phyloP scores from a whole-genome alignment of 169 alveolate genomes.

The Plasmodium reichenowi region DNA sequence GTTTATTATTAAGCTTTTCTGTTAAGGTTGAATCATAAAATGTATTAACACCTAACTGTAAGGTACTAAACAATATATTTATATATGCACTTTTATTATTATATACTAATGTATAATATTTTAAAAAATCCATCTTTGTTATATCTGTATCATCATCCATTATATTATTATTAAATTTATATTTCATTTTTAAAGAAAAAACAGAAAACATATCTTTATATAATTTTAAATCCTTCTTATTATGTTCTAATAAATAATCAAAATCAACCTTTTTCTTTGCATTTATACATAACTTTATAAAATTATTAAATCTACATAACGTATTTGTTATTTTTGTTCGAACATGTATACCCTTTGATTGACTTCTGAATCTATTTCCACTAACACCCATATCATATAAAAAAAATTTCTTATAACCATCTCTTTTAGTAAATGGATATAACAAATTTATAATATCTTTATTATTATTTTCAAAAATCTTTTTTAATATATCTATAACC shows the following conservation, averaged over 20 bases:
- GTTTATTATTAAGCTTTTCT: constrained; percentile 38
- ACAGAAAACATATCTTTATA: constrained; percentile 45
- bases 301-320: constrained; percentile 80
- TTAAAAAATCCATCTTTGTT: constrained; percentile 82
- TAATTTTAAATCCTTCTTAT: constrained; percentile 78
- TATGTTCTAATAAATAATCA: constrained; percentile 79
- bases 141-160: constrained; percentile 82
- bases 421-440: constrained; percentile 83
- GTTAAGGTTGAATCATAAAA: constrained; percentile 80
- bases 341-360: constrained; percentile 73
- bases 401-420: constrained; percentile 83
- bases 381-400: constrained; percentile 88
- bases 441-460: constrained; percentile 81
- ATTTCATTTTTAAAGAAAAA: constrained; percentile 58
- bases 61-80: constrained; percentile 60
- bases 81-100: constrained; percentile 77
- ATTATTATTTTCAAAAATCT: constrained; percentile 83
- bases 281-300: constrained; percentile 84
- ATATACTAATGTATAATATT: constrained; percentile 77
- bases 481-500: constrained; percentile 83
- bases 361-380: constrained; percentile 82
- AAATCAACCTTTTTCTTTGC: constrained; percentile 82
- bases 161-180: constrained; percentile 25
- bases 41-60: constrained; percentile 76
- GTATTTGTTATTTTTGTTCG: constrained; percentile 74